Evolutionary conservation across 805 yeast genomes (phyloP).

Genomic region (Kodamaea lidongshanica): DNA sequence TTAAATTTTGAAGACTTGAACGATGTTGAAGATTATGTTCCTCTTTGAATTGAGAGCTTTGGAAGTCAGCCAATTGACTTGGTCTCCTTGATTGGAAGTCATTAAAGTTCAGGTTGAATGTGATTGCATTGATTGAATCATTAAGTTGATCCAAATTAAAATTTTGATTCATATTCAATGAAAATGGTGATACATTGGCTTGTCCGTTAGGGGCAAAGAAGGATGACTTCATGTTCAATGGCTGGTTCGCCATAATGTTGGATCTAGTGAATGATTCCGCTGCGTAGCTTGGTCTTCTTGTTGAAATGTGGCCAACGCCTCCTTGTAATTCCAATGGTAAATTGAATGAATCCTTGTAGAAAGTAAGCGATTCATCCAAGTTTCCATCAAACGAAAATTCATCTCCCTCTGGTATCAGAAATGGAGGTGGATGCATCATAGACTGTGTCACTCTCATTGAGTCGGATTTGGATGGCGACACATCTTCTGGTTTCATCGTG

Average conservation of each 20-base stretch:
- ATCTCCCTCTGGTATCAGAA: too few species aligned
- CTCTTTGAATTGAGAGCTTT: too few species aligned
- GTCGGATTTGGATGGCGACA: too few species aligned
- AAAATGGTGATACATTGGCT: slow-evolving; percentile 26
- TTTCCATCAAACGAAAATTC: slow-evolving; percentile 1
- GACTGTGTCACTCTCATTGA: too few species aligned
- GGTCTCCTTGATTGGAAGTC: slow-evolving; percentile 40
- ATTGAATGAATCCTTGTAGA: slow-evolving; percentile 31
- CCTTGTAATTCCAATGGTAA: slow-evolving; percentile 60
- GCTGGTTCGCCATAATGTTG: too few species aligned
- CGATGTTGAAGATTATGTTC: too few species aligned
- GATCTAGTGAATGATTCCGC: slow-evolving; percentile 54
- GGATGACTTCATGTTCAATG: slow-evolving; percentile 2
- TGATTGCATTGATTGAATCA: slow-evolving; percentile 25
- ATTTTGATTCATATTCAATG: slow-evolving; percentile 22
- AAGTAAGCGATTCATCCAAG: too few species aligned
- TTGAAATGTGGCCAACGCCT: slow-evolving; percentile 53
- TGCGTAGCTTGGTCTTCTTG: slow-evolving; percentile 70
- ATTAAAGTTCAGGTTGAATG: slow-evolving; percentile 27
- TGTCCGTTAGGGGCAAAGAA: too few species aligned
- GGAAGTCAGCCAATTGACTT: slow-evolving; percentile 33
- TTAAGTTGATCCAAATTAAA: slow-evolving; percentile 21
- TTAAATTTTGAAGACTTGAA: too few species aligned
- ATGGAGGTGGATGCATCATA: too few species aligned
- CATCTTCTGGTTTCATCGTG: too few species aligned